Conservation (phyloP, 2,329 filamentous ascomycete species). For the Tolypocladium pustulatum region DNA sequence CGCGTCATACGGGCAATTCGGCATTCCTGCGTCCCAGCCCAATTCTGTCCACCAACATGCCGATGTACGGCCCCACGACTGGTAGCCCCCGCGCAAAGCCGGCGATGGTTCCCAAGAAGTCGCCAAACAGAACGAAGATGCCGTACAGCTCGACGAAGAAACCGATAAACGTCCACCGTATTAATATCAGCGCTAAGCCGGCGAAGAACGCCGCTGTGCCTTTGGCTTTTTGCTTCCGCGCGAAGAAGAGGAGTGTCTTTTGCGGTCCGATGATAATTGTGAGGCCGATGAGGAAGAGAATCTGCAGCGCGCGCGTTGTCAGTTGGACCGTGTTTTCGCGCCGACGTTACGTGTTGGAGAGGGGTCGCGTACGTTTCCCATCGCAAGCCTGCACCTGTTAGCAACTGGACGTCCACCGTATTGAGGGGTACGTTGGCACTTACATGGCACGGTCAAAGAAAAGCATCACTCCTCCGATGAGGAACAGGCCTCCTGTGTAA, state of each 20-base stretch:
- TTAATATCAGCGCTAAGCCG: slow-evolving; percentile 74
- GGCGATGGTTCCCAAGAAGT: slow-evolving; percentile 88
- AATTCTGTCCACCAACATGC: slow-evolving; percentile 58
- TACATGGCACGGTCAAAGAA: slow-evolving; percentile 98
- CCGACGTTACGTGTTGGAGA: slow-evolving; percentile 5
- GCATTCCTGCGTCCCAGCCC: slow-evolving; percentile 62
- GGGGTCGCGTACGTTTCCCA: slow-evolving; percentile 69
- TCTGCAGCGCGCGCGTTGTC: slow-evolving; percentile 37
- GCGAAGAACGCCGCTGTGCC: slow-evolving; percentile 80
- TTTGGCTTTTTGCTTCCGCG: slow-evolving; percentile 81
- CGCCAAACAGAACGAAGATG: slow-evolving; percentile 86
- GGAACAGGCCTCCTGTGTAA: slow-evolving; percentile 74
- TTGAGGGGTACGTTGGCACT: slow-evolving; percentile 19
- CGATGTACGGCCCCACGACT: slow-evolving; percentile 78
- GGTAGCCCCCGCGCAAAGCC: slow-evolving; percentile 79
- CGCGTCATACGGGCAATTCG: slow-evolving; percentile 59
- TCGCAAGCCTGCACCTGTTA: slow-evolving; percentile 59
- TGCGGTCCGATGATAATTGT: slow-evolving; percentile 89
- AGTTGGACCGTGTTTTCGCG: slow-evolving; percentile 5
- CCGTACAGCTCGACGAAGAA: slow-evolving; percentile 90
- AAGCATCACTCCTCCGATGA: slow-evolving; percentile 85
- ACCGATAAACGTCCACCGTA: slow-evolving; percentile 84
- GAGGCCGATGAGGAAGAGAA: slow-evolving; percentile 94
- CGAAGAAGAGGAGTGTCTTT: slow-evolving; percentile 92
- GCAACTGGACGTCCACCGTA: not conserved